A percentile compares a stretch with the other conserved stretches of the same genome.
Conservation (phyloP, 768 basidiomycete species). For the Auriscalpium orientale region DNA sequence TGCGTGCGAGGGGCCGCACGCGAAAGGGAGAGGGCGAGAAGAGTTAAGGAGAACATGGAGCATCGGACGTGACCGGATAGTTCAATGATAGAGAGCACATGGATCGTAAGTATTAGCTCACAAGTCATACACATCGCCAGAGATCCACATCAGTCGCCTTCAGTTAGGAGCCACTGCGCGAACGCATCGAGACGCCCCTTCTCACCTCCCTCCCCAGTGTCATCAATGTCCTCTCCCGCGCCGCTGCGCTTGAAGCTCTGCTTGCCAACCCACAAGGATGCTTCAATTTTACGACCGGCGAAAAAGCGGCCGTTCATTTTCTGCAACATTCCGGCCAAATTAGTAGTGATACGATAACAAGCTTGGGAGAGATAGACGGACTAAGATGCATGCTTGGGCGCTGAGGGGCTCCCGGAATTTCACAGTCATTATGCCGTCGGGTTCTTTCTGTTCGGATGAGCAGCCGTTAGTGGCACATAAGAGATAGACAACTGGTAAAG, state of each 20-base stretch:
- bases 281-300: constrained; percentile 75
- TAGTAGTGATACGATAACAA: background rate
- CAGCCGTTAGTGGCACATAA: background rate
- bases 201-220: constrained; percentile 66
- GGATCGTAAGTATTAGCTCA: too few relatives aligned
- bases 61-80: too few relatives aligned
- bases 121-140: background rate
- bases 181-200: constrained; percentile 83
- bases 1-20: too few relatives aligned
- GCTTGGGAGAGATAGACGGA: constrained; percentile 29
- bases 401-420: constrained; percentile 91
- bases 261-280: constrained; percentile 73
- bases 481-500: background rate
- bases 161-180: constrained; percentile 77
- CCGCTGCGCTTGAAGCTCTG: constrained; percentile 78
- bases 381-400: constrained; percentile 87
- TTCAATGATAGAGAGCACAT: too few relatives aligned
- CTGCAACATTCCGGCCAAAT: constrained; percentile 28
- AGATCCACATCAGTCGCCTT: constrained; percentile 49
- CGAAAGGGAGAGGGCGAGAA: too few relatives aligned
- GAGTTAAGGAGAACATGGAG: too few relatives aligned
- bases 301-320: constrained; percentile 96
- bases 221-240: constrained; percentile 51
- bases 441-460: constrained; percentile 58
- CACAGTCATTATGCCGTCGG: constrained; percentile 91